Evolutionary conservation across 2,329 filamentous ascomycete genomes (phyloP).

Genomic region (Xylaria sp.): DNA sequence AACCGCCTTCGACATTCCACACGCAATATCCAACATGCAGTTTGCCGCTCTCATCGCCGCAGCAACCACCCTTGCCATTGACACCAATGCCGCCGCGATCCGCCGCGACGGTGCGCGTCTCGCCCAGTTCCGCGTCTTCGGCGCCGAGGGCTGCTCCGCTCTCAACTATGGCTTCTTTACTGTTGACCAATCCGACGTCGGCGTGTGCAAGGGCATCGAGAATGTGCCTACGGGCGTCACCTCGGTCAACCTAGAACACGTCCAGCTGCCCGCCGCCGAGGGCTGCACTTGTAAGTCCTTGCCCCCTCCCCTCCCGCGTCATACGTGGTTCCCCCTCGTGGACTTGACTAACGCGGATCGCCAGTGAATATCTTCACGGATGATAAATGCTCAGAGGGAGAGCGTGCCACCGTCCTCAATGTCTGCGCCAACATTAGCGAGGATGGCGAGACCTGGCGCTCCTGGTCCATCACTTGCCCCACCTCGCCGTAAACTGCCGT

Average conservation of each 20-base stretch:
- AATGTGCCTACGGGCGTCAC: slow-evolving; percentile 46
- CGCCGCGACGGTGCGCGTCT: slow-evolving; percentile 34
- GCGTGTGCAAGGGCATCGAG: slow-evolving; percentile 51
- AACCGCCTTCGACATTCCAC: neutral
- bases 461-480: slow-evolving; percentile 28
- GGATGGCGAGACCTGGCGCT: slow-evolving; percentile 14
- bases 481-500: neutral
- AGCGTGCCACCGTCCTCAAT: neutral
- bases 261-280: slow-evolving; percentile 26
- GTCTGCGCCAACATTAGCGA: slow-evolving; percentile 17
- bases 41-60: slow-evolving; percentile 35
- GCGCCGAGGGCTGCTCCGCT: slow-evolving; percentile 32
- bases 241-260: slow-evolving; percentile 31
- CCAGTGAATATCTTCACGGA: slow-evolving; percentile 32
- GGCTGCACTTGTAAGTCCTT: slow-evolving; percentile 35
- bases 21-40: slow-evolving; percentile 37
- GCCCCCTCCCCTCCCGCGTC: neutral
- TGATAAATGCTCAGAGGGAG: slow-evolving; percentile 16
- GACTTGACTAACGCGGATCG: neutral
- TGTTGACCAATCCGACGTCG: slow-evolving; percentile 33
- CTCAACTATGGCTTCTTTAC: slow-evolving; percentile 38
- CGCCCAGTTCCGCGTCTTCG: slow-evolving; percentile 39
- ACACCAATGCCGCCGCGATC: slow-evolving; percentile 30
- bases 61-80: slow-evolving; percentile 29
- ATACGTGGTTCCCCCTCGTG: neutral